Base-by-base conservation (phyloP, 2,329 filamentous ascomycete species). In the Colletotrichum tofieldiae region DNA sequence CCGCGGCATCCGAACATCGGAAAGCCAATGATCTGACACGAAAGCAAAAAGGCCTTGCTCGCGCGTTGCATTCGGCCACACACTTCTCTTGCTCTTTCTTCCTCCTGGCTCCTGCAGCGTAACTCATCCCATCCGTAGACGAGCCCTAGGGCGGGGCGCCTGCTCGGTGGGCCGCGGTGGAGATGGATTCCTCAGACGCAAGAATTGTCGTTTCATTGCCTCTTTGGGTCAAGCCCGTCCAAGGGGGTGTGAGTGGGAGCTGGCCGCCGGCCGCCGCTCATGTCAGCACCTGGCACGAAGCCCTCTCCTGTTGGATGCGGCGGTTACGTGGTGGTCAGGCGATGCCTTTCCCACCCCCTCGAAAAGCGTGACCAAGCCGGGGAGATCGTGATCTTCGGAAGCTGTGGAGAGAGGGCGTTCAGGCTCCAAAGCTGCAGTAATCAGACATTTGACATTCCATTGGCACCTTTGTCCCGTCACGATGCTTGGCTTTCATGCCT, bases 121-220 rank as follows among this genome's bases (percentile, higher is more conserved):
- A 59, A n/a, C 39, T 63, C 56, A 23, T 64, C 12, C n/a, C 58
- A 52, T 39, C 39, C 29, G 45, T 59, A 64, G 23, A 32, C 65
- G 58, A 69, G 47, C 70, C 70, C 70, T 69, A 60, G 65, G 54
- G 70, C 54, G 65, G 70, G 65, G 47, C 65, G 32, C 54, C 47
- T 45, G 26, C 43, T 59, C 43, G 56, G 69, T 71, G 68, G 68
- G 37, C 32, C 65, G 43, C 37, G 29, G 52, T 69, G 69, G 65
- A 39, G 60, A 47, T 59, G 45, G 43, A 52, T 72, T 54, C 37
- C 69, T 63, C 35, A 68, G 54, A 65, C 14, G 70, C 70, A 47
- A 65, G 65, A 35, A 9, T 54, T 60, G 70, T 64, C 45, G 59
- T 72, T 72, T 64, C 70, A 72, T 70, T 72, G 65, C 70, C 65